Base-by-base conservation (phyloP, 148 eudicot species). In the Rhododendron mucronatum region DNA sequence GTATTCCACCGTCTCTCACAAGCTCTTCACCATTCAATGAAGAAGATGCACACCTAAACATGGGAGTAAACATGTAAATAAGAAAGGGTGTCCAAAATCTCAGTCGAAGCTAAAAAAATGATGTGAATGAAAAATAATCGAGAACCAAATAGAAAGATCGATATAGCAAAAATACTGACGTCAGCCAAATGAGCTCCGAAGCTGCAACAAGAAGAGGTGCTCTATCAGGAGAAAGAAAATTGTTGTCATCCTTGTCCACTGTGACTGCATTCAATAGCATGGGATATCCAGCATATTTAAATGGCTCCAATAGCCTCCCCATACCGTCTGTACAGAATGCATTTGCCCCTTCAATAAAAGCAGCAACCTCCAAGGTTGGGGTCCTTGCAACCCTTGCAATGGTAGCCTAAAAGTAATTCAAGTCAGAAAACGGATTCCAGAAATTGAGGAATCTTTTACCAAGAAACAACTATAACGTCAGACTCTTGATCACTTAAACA, bases 311-410 rank as follows among this genome's bases (percentile, higher is more conserved):
- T 86, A 97, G 91, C 90, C 90, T 85, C 87, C 71, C 99, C 98
- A 91, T 97, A 91, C 81, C 98, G 90, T 87, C 99, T 92, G 89
- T 97, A 95, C 57, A 97, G 89, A 80, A 97, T 95, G 86, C 99
- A 97, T 81, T 81, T 97, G 99, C 65, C 98, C 99, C 91, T 93
- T 97, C 87, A 97, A 91, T 88, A 97, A 88, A 89, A 97, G 98
- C 91, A 95, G 89, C 88, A 95, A 91, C 90, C 98, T 94, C 99
- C 99, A 97, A 28, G 90, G 89, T 86, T 97, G 99, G 33, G 99
- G 99, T 84, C 99, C 99, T 91, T 97, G 98, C 91, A 97, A 87
- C 85, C 99, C 99, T 97, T 97, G 98, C 94, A 97, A 97, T 97
- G 37, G 98, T 91, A 86, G 96, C 98, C 99, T 97, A 84, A 73